phyloP scores from a whole-genome alignment of 2,329 filamentous ascomycete species.

The Aspergillus quadrilineatus region DNA sequence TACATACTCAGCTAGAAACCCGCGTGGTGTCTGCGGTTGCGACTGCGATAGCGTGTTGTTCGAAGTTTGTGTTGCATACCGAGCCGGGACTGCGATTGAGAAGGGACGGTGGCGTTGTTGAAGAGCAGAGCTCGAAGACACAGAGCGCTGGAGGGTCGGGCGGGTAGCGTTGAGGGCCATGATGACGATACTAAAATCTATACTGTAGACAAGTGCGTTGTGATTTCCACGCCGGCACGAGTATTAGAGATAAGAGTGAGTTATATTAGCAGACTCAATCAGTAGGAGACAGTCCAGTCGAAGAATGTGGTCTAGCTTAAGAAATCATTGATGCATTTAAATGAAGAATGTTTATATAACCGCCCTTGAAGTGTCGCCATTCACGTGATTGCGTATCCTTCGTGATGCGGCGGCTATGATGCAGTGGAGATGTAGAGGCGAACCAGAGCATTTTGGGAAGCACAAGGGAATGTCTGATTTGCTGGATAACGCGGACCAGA shows the following conservation, averaged over 20 bases:
- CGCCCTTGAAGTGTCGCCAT: neutral
- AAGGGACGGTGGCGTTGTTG: neutral
- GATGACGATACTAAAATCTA: neutral
- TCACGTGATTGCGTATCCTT: slow-evolving; percentile 1
- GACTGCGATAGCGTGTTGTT: neutral
- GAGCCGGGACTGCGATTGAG: slow-evolving; percentile 4
- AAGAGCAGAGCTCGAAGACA: neutral
- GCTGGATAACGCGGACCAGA: slow-evolving; percentile 11
- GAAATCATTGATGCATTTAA: neutral
- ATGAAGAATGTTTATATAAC: neutral
- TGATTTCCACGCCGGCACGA: too few species aligned
- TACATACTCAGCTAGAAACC: slow-evolving; percentile 7
- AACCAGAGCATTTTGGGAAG: neutral
- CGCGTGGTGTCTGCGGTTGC: neutral
- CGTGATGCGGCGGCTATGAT: slow-evolving; percentile 3
- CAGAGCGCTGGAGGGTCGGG: neutral
- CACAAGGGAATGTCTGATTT: neutral
- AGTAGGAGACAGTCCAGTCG: too few species aligned
- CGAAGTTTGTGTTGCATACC: neutral
- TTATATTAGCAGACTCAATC: neutral
- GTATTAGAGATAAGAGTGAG: neutral
- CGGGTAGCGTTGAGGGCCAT: slow-evolving; percentile 1
- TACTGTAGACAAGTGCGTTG: too few species aligned
- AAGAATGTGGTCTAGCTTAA: neutral
- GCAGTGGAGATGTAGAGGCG: neutral